phyloP scores from a whole-genome alignment of 208 protist species.

The Lotmaria passim region DNA sequence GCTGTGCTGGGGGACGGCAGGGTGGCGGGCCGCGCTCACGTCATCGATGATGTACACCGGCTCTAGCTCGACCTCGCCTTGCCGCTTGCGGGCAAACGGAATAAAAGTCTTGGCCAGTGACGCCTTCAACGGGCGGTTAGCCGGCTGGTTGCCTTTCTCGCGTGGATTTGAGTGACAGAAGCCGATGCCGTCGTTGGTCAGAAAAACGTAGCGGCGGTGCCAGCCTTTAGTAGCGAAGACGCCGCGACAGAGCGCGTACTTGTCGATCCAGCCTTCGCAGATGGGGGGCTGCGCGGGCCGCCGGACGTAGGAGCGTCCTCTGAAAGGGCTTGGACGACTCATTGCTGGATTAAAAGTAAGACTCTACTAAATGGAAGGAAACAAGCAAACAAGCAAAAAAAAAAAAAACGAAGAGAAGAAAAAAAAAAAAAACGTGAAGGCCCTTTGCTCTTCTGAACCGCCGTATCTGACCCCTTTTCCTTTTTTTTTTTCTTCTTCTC shows the following conservation, averaged over 20 bases:
- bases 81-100: conserved; percentile 33
- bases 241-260: conserved; percentile 53
- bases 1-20: conserved; percentile 35
- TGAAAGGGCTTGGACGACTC: background rate
- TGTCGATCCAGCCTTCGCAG: conserved; percentile 76
- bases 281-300: conserved; percentile 20
- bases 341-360: background rate
- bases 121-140: conserved; percentile 2
- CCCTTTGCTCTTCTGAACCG: too few relatives aligned
- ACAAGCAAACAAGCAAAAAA: conserved; percentile 8
- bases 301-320: background rate
- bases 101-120: conserved; percentile 43
- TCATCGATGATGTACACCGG: conserved; percentile 65
- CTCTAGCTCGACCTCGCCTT: conserved; percentile 31
- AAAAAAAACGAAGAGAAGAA: background rate
- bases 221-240: conserved; percentile 52
- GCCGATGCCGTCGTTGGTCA: conserved; percentile 52
- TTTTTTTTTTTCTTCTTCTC: background rate
- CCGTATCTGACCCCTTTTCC: background rate
- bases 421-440: too few relatives aligned
- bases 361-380: conserved; percentile 9
- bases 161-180: conserved; percentile 43
- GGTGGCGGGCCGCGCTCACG: conserved; percentile 47
- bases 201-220: conserved; percentile 53
- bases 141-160: conserved; percentile 12